These are phyloP conservation scores for Solanum raphanifolium DNA, from an alignment of 257 asterid species.

Conservation along the genomic window DNA sequence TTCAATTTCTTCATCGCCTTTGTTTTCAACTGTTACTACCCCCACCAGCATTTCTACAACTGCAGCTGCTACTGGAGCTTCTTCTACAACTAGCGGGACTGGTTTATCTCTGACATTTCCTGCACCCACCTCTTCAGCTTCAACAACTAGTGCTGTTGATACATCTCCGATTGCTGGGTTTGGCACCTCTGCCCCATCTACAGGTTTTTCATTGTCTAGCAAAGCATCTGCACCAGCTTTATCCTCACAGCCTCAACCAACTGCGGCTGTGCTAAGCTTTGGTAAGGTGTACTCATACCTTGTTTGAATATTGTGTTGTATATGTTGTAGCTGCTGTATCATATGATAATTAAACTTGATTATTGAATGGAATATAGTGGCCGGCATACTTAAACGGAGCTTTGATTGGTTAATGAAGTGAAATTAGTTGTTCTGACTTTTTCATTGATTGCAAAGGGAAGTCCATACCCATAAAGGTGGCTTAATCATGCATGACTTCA, in stretches of 20 bases:
- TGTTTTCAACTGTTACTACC: slow-evolving; percentile 45
- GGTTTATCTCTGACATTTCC: slow-evolving; percentile 31
- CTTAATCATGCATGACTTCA: not conserved
- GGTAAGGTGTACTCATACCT: slow-evolving; percentile 24
- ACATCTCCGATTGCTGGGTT: slow-evolving; percentile 40
- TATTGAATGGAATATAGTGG: not conserved
- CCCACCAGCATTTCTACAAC: slow-evolving; percentile 25
- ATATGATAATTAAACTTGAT: not conserved
- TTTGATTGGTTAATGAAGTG: not conserved
- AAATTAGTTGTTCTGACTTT: not conserved
- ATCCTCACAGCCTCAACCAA: slow-evolving; percentile 42
- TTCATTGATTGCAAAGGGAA: not conserved
- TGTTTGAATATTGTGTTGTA: not conserved
- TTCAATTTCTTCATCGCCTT: slow-evolving; percentile 35
- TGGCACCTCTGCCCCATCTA: slow-evolving; percentile 19
- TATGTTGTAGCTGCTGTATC: not conserved
- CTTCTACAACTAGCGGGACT: slow-evolving; percentile 11
- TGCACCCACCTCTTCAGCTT: slow-evolving; percentile 24
- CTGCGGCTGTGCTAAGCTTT: slow-evolving; percentile 29
- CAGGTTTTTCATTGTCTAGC: slow-evolving; percentile 27
- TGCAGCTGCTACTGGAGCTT: slow-evolving; percentile 24
- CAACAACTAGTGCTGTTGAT: slow-evolving; percentile 29
- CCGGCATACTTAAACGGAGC: not conserved
- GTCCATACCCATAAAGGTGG: not conserved
- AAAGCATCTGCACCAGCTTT: slow-evolving; percentile 34